A percentile compares a stretch with the other conserved stretches of the same genome.
phyloP scores from a whole-genome alignment of 805 yeast genomes.

The Nakazawaea siamensis region DNA sequence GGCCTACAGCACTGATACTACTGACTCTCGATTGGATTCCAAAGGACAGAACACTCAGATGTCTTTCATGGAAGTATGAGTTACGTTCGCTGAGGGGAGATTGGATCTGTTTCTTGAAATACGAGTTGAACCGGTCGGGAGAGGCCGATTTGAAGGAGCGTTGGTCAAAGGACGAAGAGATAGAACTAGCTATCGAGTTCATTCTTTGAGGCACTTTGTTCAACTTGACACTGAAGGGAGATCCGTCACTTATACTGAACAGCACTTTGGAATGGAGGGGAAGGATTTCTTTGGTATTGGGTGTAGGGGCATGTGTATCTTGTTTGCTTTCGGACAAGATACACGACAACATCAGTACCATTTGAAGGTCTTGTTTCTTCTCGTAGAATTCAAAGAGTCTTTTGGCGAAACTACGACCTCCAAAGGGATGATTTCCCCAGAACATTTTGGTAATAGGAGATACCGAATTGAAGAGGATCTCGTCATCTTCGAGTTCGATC shows the following conservation, averaged over 20 bases:
- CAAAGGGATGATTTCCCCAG: constrained; percentile 83
- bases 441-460: constrained; percentile 24
- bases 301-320: constrained; percentile 15
- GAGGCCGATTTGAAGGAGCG: constrained; percentile 19
- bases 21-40: too few species aligned
- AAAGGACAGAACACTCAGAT: constrained; percentile 1
- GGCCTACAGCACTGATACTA: too few species aligned
- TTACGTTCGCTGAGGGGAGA: constrained; percentile 6
- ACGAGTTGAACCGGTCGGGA: constrained; percentile 19
- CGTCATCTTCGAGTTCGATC: constrained; percentile 18
- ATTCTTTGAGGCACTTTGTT: constrained; percentile 2
- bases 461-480: background rate
- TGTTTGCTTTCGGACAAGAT: constrained; percentile 45
- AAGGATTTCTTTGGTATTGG: too few species aligned
- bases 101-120: constrained; percentile 16
- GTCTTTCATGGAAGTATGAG: constrained; percentile 3
- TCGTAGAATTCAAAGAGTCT: constrained; percentile 61
- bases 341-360: constrained; percentile 86
- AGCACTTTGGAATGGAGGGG: too few species aligned
- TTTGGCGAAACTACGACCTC: constrained; percentile 55
- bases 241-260: background rate
- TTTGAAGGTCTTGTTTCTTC: constrained; percentile 60
- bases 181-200: constrained; percentile 12
- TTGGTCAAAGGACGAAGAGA: constrained; percentile 11
- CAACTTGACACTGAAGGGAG: background rate